phyloP scores from a whole-genome alignment of 2,329 filamentous ascomycete species.

The Fusarium luffae region DNA sequence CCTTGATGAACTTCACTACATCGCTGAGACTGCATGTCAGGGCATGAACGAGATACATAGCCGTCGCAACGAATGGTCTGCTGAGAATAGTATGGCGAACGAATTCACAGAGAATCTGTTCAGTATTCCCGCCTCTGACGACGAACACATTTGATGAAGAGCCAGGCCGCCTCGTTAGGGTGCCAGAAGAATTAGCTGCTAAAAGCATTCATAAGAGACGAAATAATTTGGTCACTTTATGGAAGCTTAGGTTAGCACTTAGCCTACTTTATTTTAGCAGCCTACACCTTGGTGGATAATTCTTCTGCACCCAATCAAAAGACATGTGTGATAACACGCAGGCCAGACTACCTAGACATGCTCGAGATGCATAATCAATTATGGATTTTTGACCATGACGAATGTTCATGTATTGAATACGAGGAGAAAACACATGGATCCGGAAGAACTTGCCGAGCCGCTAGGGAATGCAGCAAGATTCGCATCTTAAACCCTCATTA shows the following conservation, averaged over 20 bases:
- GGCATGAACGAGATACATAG: slow-evolving; percentile 58
- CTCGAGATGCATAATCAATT: not conserved
- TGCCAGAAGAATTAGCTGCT: no score
- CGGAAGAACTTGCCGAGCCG: slow-evolving; percentile 23
- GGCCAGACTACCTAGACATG: not conserved
- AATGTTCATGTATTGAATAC: slow-evolving; percentile 6
- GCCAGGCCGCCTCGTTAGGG: not conserved
- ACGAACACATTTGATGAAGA: slow-evolving; percentile 25
- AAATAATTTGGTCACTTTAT: no score
- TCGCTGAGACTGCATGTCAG: slow-evolving; percentile 57
- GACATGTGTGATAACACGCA: not conserved
- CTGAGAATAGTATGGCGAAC: slow-evolving; percentile 46
- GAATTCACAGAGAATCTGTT: slow-evolving; percentile 49
- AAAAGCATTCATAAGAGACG: no score
- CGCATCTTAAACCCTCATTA: not conserved
- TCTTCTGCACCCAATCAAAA: not conserved
- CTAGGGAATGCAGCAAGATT: slow-evolving; percentile 32
- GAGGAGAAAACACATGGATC: not conserved
- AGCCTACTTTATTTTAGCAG: not conserved
- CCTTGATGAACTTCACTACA: slow-evolving; percentile 57
- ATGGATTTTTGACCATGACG: not conserved
- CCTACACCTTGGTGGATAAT: not conserved
- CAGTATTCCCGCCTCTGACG: slow-evolving; percentile 24
- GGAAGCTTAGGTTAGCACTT: no score
- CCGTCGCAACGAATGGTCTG: slow-evolving; percentile 47